Evolutionary conservation across 176 grass and related monocot genomes (phyloP).

Genomic region (Guadua angustifolia): DNA sequence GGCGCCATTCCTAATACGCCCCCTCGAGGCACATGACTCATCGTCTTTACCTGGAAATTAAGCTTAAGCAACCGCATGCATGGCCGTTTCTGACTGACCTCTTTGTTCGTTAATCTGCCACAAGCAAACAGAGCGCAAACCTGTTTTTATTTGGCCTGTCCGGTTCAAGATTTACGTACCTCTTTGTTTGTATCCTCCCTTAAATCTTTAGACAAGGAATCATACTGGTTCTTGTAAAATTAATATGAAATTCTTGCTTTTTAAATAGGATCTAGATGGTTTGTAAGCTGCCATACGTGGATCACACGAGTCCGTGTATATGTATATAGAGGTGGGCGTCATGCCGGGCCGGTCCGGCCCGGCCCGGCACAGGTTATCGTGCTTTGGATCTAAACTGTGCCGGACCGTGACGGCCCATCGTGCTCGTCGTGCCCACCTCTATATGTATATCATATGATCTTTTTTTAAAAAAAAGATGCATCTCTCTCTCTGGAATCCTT

Average conservation of each 20-base stretch:
- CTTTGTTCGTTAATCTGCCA: not conserved
- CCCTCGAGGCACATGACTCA: constrained; percentile 30
- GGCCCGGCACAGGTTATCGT: too few relatives aligned
- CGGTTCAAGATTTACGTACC: not conserved
- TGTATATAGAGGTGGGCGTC: too few relatives aligned
- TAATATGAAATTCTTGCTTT: not conserved
- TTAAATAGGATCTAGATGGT: not conserved
- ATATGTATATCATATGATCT: not conserved
- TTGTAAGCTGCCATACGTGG: not conserved
- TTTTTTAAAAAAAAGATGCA: not conserved
- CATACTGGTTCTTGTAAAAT: not conserved
- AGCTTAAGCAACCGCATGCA: not conserved
- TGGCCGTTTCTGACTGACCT: not conserved
- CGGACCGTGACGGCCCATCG: too few relatives aligned
- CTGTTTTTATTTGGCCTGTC: not conserved
- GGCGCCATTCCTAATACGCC: constrained; percentile 41
- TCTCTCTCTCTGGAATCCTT: not conserved
- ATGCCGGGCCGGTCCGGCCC: too few relatives aligned
- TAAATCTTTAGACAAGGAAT: too few relatives aligned
- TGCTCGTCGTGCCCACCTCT: too few relatives aligned
- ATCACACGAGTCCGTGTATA: not conserved
- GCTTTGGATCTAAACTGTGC: too few relatives aligned
- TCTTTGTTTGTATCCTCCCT: not conserved
- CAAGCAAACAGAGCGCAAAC: not conserved
- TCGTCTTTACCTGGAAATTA: not conserved